These are phyloP conservation scores for Isoetes engelmannii DNA, from an alignment of 83 land plant genomes.

Conservation along the genomic window DNA sequence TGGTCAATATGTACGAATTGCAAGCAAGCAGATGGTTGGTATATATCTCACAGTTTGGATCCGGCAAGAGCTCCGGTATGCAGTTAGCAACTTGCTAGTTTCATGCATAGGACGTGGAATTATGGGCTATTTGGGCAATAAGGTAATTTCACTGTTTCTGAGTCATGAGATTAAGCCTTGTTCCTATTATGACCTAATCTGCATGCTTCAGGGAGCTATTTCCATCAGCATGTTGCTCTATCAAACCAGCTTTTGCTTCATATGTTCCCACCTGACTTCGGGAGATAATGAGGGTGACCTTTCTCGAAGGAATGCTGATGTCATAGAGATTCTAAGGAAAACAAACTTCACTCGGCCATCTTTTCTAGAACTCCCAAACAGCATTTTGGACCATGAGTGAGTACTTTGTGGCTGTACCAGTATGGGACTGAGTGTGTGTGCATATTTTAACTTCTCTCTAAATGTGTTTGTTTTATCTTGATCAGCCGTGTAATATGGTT, in stretches of 20 bases:
- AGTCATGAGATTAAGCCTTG: background rate
- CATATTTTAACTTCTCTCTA: background rate
- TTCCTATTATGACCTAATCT: background rate
- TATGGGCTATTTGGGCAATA: slow-evolving; percentile 80
- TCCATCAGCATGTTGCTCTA: slow-evolving; percentile 39
- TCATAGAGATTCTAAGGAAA: slow-evolving; percentile 30
- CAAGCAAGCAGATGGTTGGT: slow-evolving; percentile 83
- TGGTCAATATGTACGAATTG: slow-evolving; percentile 44
- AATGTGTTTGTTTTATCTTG: background rate
- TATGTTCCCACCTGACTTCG: slow-evolving; percentile 34
- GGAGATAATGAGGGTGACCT: slow-evolving; percentile 40
- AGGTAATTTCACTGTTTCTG: slow-evolving; percentile 27
- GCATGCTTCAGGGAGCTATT: slow-evolving; percentile 26
- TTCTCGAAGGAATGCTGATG: slow-evolving; percentile 31
- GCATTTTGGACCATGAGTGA: slow-evolving; percentile 37
- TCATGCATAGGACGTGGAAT: slow-evolving; percentile 67
- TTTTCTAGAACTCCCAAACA: slow-evolving; percentile 20
- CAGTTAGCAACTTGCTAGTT: slow-evolving; percentile 46
- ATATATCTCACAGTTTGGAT: slow-evolving; percentile 65
- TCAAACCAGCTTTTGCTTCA: slow-evolving; percentile 38
- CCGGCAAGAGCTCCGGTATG: slow-evolving; percentile 40
- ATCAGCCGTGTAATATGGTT: slow-evolving; percentile 64
- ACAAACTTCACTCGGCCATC: slow-evolving; percentile 23
- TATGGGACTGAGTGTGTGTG: background rate
- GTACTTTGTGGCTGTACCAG: background rate